Evolutionary conservation across 805 yeast genomes (phyloP), one percentile per base, ranked within the genome.

Genomic region (Starmerella riodocensis): DNA sequence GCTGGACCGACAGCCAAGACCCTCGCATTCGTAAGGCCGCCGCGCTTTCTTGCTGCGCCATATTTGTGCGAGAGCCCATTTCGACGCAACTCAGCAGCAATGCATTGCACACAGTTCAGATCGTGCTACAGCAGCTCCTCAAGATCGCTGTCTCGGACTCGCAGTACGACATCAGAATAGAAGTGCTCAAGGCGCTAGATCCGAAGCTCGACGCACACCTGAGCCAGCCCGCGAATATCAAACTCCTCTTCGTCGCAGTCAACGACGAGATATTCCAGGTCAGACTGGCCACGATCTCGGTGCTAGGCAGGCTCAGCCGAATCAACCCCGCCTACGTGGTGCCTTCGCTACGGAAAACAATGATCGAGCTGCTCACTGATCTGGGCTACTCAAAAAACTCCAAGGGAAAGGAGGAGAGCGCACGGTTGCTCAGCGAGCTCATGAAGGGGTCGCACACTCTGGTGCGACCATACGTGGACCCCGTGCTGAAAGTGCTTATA

Each of bases 311-410:
- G 40, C 61, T 91, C 14, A 78, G 94, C 0, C 61, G 73, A 2
- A 78, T 84, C 29, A 91, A 91, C 52, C 97, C 99, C 0, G 96
- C 98, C 0, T 88, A 84, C 58, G 82, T 91, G 46, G 85, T 88
- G 28, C 98, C 99, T 0, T 82, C 93, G 0, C 65, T 91, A 39
- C 69, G 97, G 50, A 88, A 84, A 55, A 74, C 88, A 0, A 61
- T 93, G 45, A 74, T 91, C 32, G 96, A 88, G 56, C 65, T 86
- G 12, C 58, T 93, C 33, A 84, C 95, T 0, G 81, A 82, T 43
- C 63, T 91, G 36, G 93, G 85, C 52, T 85, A 77, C 56, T 80
- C 94, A 2, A 75, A 78, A 9, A 71, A 76, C 32, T 70, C 84
- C 25, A 60, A 79, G 20, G 78, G 76, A 48, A 81, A 79, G 50